Base-by-base conservation (phyloP, 441 rosid genomes). In the Arabidopsis hybrid region DNA sequence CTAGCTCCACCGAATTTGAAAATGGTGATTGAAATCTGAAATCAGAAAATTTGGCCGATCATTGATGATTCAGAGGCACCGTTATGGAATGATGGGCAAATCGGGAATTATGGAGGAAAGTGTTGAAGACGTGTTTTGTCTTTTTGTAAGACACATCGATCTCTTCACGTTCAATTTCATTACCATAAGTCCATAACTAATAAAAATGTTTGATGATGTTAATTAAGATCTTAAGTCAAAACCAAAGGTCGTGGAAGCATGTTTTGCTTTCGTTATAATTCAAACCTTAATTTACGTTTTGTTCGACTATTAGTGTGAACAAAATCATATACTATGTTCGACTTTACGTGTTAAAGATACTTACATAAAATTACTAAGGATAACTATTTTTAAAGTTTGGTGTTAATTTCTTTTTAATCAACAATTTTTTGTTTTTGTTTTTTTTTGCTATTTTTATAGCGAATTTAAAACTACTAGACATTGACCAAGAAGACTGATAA, bases 51-150 rank as follows among this genome's bases (percentile, higher is more conserved):
- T 12, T 8, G 29, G 67, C 2, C 11, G 68, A 58, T 55, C 58
- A 55, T 70, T 16, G 12, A 49, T 43, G 12, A 8, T 39, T 52
- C 12, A 43, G 45, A 31, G 55, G 35, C 70, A 73, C n/a, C 72
- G 78, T 74, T 74, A 65, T 77, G 76, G 72, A 59, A 71, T 2
- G 63, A 77, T 58, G 80, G 80, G 76, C 76, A 77, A 71, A 65
- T 71, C 68, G 76, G 80, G 80, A 71, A 77, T 51, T 72, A 66
- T 71, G 76, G 77, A 61, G 58, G 51, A 77, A 77, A 77, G 76
- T 57, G 72, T 52, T 50, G 12, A 61, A 72, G 53, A 67, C 81
- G 81, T 78, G 77, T 67, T 67, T 67, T 31, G 32, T 31, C 52
- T 58, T 59, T 53, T 78, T 72, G 40, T 9, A 78, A 71, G 73